These are phyloP conservation scores for Neurospora sp. DNA, from an alignment of 2,329 filamentous ascomycete genomes.

Conservation along the genomic window DNA sequence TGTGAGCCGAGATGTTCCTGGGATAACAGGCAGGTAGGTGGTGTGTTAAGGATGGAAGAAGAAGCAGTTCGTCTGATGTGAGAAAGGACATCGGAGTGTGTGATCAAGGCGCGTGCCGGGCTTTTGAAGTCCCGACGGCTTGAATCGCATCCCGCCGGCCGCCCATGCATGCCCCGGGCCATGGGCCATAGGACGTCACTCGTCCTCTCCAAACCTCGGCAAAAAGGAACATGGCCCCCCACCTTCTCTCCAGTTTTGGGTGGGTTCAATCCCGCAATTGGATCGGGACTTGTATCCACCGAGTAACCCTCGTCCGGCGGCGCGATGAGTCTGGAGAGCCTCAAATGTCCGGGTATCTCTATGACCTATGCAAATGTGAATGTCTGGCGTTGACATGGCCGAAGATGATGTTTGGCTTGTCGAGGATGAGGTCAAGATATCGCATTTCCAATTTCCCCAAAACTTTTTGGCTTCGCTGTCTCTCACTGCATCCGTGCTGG, in stretches of 20 bases:
- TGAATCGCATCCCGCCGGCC: not conserved
- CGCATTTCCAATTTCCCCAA: not conserved
- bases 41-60: not conserved
- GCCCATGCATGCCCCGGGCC: not conserved
- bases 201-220: conserved; percentile 16
- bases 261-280: not conserved
- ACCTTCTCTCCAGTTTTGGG: not conserved
- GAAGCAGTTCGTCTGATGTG: not conserved
- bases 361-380: not conserved
- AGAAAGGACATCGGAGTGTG: not conserved
- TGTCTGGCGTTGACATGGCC: not conserved
- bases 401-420: not conserved
- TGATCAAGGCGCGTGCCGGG: not conserved
- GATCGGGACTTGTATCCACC: not conserved
- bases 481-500: not conserved
- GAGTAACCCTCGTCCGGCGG: not conserved
- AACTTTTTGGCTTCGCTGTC: not conserved
- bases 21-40: not conserved
- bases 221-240: conserved; percentile 11
- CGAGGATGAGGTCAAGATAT: not conserved
- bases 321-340: not conserved
- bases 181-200: not conserved
- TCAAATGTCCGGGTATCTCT: not conserved
- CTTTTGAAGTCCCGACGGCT: not conserved
- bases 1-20: not conserved